Conservation (phyloP, 345 rosid species). For the Carallia brachiata region DNA sequence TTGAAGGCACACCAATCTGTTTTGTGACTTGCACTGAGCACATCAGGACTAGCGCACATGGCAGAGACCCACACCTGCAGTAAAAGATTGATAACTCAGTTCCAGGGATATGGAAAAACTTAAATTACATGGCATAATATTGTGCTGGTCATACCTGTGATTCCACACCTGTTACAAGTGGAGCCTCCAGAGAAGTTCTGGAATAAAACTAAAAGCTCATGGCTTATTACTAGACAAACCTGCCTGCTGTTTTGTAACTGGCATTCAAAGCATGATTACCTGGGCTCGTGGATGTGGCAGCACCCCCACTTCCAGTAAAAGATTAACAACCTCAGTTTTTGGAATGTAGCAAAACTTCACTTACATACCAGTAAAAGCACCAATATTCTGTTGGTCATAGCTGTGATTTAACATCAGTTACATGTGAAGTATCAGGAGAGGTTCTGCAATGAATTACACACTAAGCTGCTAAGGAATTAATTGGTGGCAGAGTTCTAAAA, state of each 20-base stretch:
- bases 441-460: slow-evolving; percentile 84
- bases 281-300: slow-evolving; percentile 63
- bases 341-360: background rate
- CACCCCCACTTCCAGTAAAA: slow-evolving; percentile 64
- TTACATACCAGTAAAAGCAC: slow-evolving; percentile 1
- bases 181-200: slow-evolving; percentile 91
- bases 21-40: slow-evolving; percentile 78
- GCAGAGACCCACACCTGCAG: slow-evolving; percentile 74
- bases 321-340: slow-evolving; percentile 6
- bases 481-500: slow-evolving; percentile 81
- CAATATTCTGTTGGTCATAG: slow-evolving; percentile 17
- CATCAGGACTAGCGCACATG: slow-evolving; percentile 67
- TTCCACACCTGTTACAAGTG: slow-evolving; percentile 45
- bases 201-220: slow-evolving; percentile 50
- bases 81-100: slow-evolving; percentile 55
- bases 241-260: slow-evolving; percentile 84
- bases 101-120: slow-evolving; percentile 2
- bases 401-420: too few species aligned
- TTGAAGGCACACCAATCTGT: slow-evolving; percentile 76
- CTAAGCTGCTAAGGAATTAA: slow-evolving; percentile 85
- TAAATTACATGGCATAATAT: background rate
- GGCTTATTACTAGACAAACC: slow-evolving; percentile 9
- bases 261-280: slow-evolving; percentile 72
- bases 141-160: slow-evolving; percentile 53
- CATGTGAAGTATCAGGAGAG: slow-evolving; percentile 75